Evolutionary conservation across 2,329 filamentous ascomycete species (phyloP), one percentile per base, ranked within the genome.

Genomic region (Chaetomium strumarium): DNA sequence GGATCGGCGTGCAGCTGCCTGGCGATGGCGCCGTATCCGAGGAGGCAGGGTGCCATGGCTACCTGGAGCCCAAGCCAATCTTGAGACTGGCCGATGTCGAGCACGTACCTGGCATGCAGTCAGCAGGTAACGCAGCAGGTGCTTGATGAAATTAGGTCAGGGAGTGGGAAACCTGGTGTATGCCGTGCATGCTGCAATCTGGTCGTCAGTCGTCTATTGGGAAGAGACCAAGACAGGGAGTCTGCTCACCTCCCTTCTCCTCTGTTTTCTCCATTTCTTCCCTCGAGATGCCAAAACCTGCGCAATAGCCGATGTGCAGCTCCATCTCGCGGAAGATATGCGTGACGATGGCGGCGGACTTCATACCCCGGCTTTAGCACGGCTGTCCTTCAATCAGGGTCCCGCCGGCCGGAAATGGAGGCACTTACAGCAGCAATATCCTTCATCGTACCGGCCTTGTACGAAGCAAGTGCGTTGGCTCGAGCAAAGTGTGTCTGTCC

Each of bases 51-150:
- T 13, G 91, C 83, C 49, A 96, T 76, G 5, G 89, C 85, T 56
- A 96, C 75, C 64, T 96, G 90, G 10, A 97, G 78, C 4, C 85
- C 90, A 41, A 96, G 76, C 84, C 86, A 95, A 71, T 96, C 90
- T 65, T 93, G 83, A 1, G 86, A 90, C 61, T 90, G 83, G 7
- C 92, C 92, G 17, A 96, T 78, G 63, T 97, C 92, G 50, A 96
- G 82, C 24, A 96, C 85, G 67, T 92, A 96, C 66, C 87, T 56
- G 45, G 11, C 46, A 5, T 16, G n/a, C 3, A 5, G 45, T 49
- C 31, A 52, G 44, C 10, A 61, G 41, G 55, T 44, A n/a, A 36
- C n/a, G n/a, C n/a, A 24, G 24, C 24, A 24, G 24, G 36, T 20
- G 17, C 17, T 24, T 36, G 31, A 19, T n/a, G 5, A 34, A 24